Evolutionary conservation across 768 basidiomycete species (phyloP).

Genomic region (Leccinum broughii): DNA sequence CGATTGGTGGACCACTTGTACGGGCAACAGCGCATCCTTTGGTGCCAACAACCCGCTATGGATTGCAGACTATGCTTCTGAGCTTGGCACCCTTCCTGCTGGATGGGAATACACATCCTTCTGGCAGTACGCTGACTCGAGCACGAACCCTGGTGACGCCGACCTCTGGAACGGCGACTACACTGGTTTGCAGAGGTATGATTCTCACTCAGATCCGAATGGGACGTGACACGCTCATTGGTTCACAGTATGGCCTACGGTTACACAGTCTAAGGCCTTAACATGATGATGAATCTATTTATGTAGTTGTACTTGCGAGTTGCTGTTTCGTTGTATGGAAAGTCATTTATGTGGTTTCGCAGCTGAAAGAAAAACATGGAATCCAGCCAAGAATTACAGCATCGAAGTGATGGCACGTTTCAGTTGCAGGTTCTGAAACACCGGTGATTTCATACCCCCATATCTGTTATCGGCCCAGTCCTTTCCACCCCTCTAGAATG

Average conservation of each 20-base stretch:
- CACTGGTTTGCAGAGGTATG: constrained; percentile 42
- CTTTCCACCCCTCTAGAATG: too few species aligned
- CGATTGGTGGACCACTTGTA: constrained; percentile 69
- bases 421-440: too few species aligned
- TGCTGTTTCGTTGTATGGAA: not conserved
- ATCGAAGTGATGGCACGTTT: too few species aligned
- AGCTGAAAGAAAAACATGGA: not conserved
- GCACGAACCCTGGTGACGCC: constrained; percentile 57
- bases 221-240: not conserved
- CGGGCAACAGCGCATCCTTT: constrained; percentile 56
- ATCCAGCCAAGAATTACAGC: not conserved
- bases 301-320: not conserved
- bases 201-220: not conserved
- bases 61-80: constrained; percentile 55
- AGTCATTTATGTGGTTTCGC: not conserved
- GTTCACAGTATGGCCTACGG: constrained; percentile 25
- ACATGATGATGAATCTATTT: not conserved
- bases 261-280: not conserved
- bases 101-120: constrained; percentile 59
- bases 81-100: constrained; percentile 54
- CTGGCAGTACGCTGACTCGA: constrained; percentile 61
- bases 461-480: too few species aligned
- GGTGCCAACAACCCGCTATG: constrained; percentile 54
- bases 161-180: constrained; percentile 56
- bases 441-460: too few species aligned